phyloP scores from a whole-genome alignment of 305 asterid species.

The Plantago lanceolata region DNA sequence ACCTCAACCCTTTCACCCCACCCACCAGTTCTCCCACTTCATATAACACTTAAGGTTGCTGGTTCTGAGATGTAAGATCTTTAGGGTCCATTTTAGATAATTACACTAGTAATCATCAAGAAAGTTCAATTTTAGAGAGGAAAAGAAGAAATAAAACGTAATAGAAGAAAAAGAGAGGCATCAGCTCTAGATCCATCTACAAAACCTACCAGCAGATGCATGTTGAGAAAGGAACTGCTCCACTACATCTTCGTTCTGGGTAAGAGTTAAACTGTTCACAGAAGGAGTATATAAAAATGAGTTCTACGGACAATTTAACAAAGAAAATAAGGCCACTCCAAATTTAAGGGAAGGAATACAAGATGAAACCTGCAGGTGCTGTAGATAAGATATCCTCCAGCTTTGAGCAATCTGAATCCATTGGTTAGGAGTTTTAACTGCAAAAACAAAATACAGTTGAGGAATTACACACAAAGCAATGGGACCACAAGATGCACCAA shows the following conservation, averaged over 20 bases:
- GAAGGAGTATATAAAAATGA: constrained; percentile 13
- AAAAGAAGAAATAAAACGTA: background rate
- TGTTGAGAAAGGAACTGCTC: constrained; percentile 66
- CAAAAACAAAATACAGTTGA: constrained; percentile 20
- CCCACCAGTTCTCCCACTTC: no score
- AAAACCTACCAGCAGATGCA: constrained; percentile 53
- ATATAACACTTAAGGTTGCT: no score
- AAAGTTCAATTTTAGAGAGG: no score
- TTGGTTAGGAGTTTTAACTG: constrained; percentile 77
- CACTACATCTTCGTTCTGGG: constrained; percentile 88
- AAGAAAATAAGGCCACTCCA: constrained; percentile 8
- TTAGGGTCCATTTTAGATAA: no score
- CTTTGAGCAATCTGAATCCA: constrained; percentile 81
- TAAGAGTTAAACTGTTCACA: constrained; percentile 61
- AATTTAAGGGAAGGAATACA: constrained; percentile 18
- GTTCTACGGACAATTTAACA: constrained; percentile 8
- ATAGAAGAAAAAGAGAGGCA: background rate
- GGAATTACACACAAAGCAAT: background rate
- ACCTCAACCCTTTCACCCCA: no score
- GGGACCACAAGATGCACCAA: no score
- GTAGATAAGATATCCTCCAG: constrained; percentile 81
- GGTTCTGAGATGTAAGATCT: no score
- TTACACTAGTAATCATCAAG: no score
- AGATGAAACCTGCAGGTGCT: constrained; percentile 84
- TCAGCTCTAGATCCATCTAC: constrained; percentile 3